Base-by-base conservation (phyloP, 495 filamentous ascomycete species). In the Trichocladium antarcticum region DNA sequence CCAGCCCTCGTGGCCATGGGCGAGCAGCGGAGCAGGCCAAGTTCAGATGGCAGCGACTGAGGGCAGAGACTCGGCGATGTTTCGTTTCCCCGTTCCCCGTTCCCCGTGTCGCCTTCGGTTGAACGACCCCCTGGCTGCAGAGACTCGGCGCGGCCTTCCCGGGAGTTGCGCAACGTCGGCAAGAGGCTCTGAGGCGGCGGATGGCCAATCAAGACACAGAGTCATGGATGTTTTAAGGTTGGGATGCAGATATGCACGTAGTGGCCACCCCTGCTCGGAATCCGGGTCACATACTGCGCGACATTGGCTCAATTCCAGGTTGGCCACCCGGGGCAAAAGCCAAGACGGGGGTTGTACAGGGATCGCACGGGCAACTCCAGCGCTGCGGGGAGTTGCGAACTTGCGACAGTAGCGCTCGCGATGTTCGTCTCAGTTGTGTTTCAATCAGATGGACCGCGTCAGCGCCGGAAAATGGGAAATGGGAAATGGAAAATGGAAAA, bases 351-450 rank as follows among this genome's bases (percentile, higher is more conserved):
- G 27, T 10, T 48, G 28, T 39, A 45, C 50, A 42, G 53, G 47
- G 51, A 19, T 47, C 43, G 48, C 45, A 46, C 48, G 37, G 49
- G 24, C 46, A 39, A 19, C 29, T 27, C 3, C 50, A 20, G 28
- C 44, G 31, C 19, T 22, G 47, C 44, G 36, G 40, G 53, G 20
- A 52, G 54, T n/a, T 10, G 5, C 27, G 27, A 29, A 29, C 27
- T 53, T 62, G 56, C 40, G 55, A 64, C 61, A 55, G 37, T 60
- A 55, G 59, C 59, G 57, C 47, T 42, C 53, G 41, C 51, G 28
- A 45, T 58, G 51, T 54, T 45, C 50, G 61, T 64, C 61, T 62
- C 61, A 64, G 50, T 5, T 45, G 37, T 49, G 61, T 64, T 64
- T 64, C 61, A 64, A 62, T 62, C 46, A 21, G 41, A 56, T 58